Conservation (phyloP, 2,329 filamentous ascomycete genomes). For the Periconia sp. region DNA sequence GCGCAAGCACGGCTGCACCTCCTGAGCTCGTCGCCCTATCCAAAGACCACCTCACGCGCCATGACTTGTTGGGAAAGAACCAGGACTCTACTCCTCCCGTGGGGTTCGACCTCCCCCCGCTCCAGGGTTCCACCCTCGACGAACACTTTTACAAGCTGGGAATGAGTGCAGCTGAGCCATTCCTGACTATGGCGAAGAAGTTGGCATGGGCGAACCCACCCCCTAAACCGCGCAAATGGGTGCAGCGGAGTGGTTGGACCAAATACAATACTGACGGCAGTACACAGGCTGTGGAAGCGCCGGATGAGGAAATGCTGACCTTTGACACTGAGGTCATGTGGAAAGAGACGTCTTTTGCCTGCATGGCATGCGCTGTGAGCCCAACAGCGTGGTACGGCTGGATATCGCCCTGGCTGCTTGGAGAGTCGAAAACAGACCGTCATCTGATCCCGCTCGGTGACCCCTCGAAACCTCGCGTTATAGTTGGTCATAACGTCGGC, state of each 20-base stretch:
- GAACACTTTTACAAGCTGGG: conserved; percentile 94
- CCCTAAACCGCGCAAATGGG: conserved; percentile 73
- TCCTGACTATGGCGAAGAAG: conserved; percentile 73
- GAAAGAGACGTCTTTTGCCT: conserved; percentile 88
- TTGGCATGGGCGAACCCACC: conserved; percentile 70
- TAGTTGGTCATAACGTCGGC: conserved; percentile 94
- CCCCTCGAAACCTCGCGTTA: conserved; percentile 71
- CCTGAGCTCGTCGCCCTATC: conserved; percentile 79
- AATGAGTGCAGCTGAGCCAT: conserved; percentile 85
- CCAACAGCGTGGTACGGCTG: conserved; percentile 95
- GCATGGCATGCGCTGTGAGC: conserved; percentile 94
- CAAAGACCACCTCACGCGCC: conserved; percentile 79
- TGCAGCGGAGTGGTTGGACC: conserved; percentile 85
- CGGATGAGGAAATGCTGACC: conserved; percentile 80
- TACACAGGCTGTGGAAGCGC: conserved; percentile 74
- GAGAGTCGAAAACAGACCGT: conserved; percentile 75
- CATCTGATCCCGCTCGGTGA: conserved; percentile 91
- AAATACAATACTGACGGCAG: conserved; percentile 81
- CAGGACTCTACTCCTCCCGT: conserved; percentile 76
- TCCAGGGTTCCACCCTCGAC: conserved; percentile 83
- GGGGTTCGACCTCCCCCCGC: conserved; percentile 80
- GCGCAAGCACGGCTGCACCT: conserved; percentile 60
- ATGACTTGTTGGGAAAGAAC: conserved; percentile 90
- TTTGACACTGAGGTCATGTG: conserved; percentile 98
- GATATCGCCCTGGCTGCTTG: conserved; percentile 93